Evolutionary conservation across 192 early-diverging fungal genomes (phyloP).

Genomic region (Linnemannia elongata): DNA sequence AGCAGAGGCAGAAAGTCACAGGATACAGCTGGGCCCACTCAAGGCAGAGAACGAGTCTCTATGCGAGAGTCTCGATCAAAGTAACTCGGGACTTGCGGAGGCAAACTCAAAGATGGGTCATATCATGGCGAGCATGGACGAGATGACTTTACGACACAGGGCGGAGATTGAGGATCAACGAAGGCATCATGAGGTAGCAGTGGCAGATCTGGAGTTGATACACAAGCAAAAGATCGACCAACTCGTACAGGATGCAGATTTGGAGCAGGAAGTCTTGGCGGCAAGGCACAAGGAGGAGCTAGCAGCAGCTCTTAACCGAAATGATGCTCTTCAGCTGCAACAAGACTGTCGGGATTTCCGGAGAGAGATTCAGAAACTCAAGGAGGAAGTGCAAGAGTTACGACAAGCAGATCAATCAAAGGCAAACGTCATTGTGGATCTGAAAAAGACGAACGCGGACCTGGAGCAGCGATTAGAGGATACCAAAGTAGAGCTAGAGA

Average conservation of each 20-base stretch:
- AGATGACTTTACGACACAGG: slow-evolving; percentile 17
- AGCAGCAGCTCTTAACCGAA: not conserved
- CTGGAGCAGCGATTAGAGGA: slow-evolving; percentile 12
- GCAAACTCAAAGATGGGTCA: slow-evolving; percentile 14
- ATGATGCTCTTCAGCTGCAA: not conserved
- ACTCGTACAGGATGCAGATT: slow-evolving; percentile 28
- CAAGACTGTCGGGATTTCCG: not conserved
- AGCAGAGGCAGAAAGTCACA: not conserved
- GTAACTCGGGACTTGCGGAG: not conserved
- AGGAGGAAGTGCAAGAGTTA: slow-evolving; percentile 10
- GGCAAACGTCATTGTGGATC: not conserved
- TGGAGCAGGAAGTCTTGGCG: slow-evolving; percentile 20
- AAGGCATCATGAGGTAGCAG: slow-evolving; percentile 3
- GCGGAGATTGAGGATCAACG: slow-evolving; percentile 22
- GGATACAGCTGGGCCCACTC: not conserved
- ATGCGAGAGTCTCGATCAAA: not conserved
- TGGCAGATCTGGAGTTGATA: slow-evolving; percentile 8
- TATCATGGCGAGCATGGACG: not conserved
- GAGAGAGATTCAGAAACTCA: not conserved
- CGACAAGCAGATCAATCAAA: slow-evolving; percentile 5
- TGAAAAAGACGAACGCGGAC: slow-evolving; percentile 8
- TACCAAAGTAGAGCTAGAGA: slow-evolving; percentile 20
- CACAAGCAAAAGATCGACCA: slow-evolving; percentile 31
- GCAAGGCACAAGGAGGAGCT: slow-evolving; percentile 13
- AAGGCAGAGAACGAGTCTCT: slow-evolving; percentile 24